These are phyloP conservation scores for Athelia psychrophila DNA, from an alignment of 1,284 basidiomycete genomes.

Conservation along the genomic window DNA sequence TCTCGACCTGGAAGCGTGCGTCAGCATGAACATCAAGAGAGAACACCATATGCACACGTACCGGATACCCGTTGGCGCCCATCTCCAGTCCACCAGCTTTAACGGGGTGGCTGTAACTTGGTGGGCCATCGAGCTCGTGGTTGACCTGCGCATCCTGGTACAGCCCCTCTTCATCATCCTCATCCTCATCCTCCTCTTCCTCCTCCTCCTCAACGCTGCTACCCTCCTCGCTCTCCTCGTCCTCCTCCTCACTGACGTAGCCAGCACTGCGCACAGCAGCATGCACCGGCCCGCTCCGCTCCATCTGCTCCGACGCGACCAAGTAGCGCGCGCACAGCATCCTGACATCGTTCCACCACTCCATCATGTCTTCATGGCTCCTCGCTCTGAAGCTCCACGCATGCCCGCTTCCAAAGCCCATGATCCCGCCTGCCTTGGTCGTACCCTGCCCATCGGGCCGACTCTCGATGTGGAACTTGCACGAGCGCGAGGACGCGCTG, in stretches of 20 bases:
- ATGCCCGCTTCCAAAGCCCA: constrained; percentile 45
- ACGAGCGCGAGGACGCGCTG: constrained; percentile 63
- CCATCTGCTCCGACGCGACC: constrained; percentile 92
- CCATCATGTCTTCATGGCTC: constrained; percentile 97
- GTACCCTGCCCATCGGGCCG: constrained; percentile 79
- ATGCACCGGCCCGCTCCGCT: constrained; percentile 89
- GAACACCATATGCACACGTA: constrained; percentile 33
- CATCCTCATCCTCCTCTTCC: too few relatives aligned
- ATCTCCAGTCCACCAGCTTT: constrained; percentile 45
- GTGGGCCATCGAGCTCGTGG: constrained; percentile 41
- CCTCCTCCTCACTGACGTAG: constrained; percentile 79
- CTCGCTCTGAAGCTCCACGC: constrained; percentile 93
- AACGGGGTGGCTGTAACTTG: constrained; percentile 44
- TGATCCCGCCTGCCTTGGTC: constrained; percentile 52
- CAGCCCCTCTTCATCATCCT: constrained; percentile 22
- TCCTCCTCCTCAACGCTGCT: constrained; percentile 69
- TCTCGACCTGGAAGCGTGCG: constrained; percentile 33
- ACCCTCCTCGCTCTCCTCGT: constrained; percentile 65
- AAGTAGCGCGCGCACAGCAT: constrained; percentile 97
- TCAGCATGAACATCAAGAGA: background rate
- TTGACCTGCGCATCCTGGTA: constrained; percentile 34
- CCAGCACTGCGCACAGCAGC: constrained; percentile 90
- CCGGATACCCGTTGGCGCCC: constrained; percentile 70
- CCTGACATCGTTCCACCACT: constrained; percentile 99
- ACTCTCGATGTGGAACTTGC: constrained; percentile 98